Evolutionary conservation across 352 stramenopile genomes (phyloP), one percentile per base, ranked within the genome.

Genomic region (Globisporangium echinulatum): DNA sequence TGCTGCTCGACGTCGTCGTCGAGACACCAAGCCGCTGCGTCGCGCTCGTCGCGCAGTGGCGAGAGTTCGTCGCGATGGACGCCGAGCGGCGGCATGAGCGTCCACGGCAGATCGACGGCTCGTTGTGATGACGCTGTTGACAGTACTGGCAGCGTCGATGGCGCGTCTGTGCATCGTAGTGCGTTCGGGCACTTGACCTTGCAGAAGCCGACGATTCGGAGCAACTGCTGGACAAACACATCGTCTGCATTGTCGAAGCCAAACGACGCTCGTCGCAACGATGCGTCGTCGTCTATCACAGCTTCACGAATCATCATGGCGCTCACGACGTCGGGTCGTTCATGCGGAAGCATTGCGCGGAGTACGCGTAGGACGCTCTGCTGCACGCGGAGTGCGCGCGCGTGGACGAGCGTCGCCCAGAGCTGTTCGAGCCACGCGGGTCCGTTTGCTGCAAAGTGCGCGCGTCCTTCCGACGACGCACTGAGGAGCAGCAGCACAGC

Each of bases 281-380:
- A 37, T 38, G 37, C 7, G 8, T 15, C n/a, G 52, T 8, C 7
- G 3, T n/a, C 42, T 4, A 33, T 33, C 25, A 2, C 25, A 33
- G 25, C 25, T 33, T 33, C 25, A 33, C 59, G 33, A 43, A 70
- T 5, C 5, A 82, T 42, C 10, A 71, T 61, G 43, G 58, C 53
- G 0, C 62, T 68, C 0, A 70, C 54, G 15, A 61, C 49, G 0
- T 55, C n/a, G 2, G 85, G 83, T 8, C 56, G 17, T 49, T 85
- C 66, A 0, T 64, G 49, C 6, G 66, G 60, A 2, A 92, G 43
- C 14, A 92, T 40, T 44, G 63, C 55, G 4, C 64, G 50, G 19
- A 93, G 54, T 0, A 94, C 68, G 2, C 85, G 82, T n/a, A 88
- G 43, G 2, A 69, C 61, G 7, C 77, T 81, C 58, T 94, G 85